phyloP scores from a whole-genome alignment of 805 yeast species.

The Kuraishia borneana region DNA sequence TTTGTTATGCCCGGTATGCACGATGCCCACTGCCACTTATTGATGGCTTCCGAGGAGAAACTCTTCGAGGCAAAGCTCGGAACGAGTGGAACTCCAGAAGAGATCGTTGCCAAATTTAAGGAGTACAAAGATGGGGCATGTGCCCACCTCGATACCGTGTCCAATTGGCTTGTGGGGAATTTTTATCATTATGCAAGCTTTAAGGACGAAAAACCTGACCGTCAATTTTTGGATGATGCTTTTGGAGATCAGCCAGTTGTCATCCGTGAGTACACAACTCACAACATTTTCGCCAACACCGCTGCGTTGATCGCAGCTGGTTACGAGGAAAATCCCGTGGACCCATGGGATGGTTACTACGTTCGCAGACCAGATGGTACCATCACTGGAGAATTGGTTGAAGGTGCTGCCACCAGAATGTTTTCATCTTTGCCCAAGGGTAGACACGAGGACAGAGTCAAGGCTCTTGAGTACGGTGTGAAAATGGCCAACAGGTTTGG shows the following conservation, averaged over 20 bases:
- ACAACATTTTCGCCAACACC: constrained; percentile 15
- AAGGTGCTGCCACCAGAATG: constrained; percentile 15
- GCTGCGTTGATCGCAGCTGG: constrained; percentile 18
- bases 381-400: constrained; percentile 16
- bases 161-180: constrained; percentile 16
- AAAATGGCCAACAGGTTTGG: constrained; percentile 15
- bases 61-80: constrained; percentile 14
- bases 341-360: constrained; percentile 16
- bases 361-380: constrained; percentile 15
- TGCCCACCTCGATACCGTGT: constrained; percentile 10
- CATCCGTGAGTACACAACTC: constrained; percentile 16
- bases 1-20: constrained; percentile 18
- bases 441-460: constrained; percentile 10
- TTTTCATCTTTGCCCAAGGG: constrained; percentile 12
- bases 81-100: constrained; percentile 8
- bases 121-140: constrained; percentile 10
- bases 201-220: constrained; percentile 14
- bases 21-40: constrained; percentile 15
- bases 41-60: constrained; percentile 15
- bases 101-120: constrained; percentile 13
- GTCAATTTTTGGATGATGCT: constrained; percentile 15
- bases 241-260: constrained; percentile 18
- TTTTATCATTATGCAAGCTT: constrained; percentile 14
- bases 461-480: constrained; percentile 14
- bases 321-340: constrained; percentile 13